Evolutionary conservation across 495 filamentous ascomycete species (phyloP).

Genomic region (Podospora appendiculata): DNA sequence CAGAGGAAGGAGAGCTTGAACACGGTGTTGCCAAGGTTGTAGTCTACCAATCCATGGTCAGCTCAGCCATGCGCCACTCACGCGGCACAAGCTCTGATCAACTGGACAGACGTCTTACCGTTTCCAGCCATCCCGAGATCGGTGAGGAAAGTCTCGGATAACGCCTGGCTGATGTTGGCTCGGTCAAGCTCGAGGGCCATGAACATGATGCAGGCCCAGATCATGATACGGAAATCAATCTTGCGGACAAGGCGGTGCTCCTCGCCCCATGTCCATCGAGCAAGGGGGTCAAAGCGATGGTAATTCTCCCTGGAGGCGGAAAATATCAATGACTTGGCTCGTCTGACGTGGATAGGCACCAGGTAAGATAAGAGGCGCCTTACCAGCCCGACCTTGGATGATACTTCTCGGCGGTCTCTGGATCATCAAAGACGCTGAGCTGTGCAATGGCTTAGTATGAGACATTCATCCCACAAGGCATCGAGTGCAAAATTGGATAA

Average conservation of each 20-base stretch:
- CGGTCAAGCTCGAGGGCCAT: conserved; percentile 78
- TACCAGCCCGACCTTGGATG: conserved; percentile 30
- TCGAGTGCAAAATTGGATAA: not conserved
- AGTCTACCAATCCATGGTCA: conserved; percentile 33
- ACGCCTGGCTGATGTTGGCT: conserved; percentile 47
- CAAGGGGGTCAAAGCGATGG: conserved; percentile 33
- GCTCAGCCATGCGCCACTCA: not conserved
- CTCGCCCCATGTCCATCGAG: conserved; percentile 36
- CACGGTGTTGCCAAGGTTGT: conserved; percentile 71
- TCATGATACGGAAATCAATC: conserved; percentile 35
- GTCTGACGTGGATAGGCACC: not conserved
- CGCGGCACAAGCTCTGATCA: too few relatives aligned
- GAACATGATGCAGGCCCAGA: conserved; percentile 71
- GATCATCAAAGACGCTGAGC: conserved; percentile 41
- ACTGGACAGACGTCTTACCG: conserved; percentile 11
- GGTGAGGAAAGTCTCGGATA: conserved; percentile 31
- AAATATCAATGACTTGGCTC: not conserved
- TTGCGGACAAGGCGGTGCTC: conserved; percentile 30
- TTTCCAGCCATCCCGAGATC: conserved; percentile 29
- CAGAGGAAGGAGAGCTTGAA: conserved; percentile 61
- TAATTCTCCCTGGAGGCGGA: conserved; percentile 33
- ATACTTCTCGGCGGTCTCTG: conserved; percentile 27
- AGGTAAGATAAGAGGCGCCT: not conserved
- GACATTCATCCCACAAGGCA: not conserved
- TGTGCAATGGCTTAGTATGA: conserved; percentile 1